Conservation (phyloP, 2,329 filamentous ascomycete genomes). For the Calonectria henricotiae region DNA sequence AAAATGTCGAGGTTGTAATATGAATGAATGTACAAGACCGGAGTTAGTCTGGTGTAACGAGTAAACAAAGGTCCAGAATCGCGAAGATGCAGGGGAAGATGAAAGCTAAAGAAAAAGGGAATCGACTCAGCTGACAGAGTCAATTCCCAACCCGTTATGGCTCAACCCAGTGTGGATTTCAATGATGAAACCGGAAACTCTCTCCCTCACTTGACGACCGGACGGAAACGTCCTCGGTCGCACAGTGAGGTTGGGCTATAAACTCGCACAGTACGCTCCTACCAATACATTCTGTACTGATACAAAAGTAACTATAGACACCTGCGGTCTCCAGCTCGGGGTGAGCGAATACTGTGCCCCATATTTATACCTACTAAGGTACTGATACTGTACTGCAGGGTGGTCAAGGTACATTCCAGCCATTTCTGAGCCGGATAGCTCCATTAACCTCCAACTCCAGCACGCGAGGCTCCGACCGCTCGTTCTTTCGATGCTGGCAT, state of each 20-base stretch:
- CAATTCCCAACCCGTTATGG: constrained; percentile 6
- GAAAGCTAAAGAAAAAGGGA: not conserved
- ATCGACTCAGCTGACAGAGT: not conserved
- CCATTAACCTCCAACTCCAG: constrained; percentile 2
- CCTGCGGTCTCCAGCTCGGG: not conserved
- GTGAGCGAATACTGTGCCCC: constrained; percentile 9
- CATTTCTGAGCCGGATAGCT: not conserved
- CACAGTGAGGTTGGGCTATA: not conserved
- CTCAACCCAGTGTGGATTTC: constrained; percentile 11
- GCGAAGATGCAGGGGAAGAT: not conserved
- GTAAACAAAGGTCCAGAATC: constrained; percentile 8
- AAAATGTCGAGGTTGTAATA: constrained; percentile 2
- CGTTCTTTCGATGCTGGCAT: not conserved
- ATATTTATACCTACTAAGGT: not conserved
- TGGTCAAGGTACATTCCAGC: not conserved
- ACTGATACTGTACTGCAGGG: not conserved
- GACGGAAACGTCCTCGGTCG: constrained; percentile 8
- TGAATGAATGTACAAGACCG: constrained; percentile 14
- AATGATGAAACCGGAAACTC: constrained; percentile 24
- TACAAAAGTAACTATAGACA: too few species aligned
- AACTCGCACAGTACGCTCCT: not conserved
- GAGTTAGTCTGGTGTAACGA: constrained; percentile 7
- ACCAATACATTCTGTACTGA: not conserved
- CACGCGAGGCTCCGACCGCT: not conserved
- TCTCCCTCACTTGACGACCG: constrained; percentile 6